Evolutionary conservation across 805 yeast genomes (phyloP).

Genomic region (Lipomyces starkeyi): DNA sequence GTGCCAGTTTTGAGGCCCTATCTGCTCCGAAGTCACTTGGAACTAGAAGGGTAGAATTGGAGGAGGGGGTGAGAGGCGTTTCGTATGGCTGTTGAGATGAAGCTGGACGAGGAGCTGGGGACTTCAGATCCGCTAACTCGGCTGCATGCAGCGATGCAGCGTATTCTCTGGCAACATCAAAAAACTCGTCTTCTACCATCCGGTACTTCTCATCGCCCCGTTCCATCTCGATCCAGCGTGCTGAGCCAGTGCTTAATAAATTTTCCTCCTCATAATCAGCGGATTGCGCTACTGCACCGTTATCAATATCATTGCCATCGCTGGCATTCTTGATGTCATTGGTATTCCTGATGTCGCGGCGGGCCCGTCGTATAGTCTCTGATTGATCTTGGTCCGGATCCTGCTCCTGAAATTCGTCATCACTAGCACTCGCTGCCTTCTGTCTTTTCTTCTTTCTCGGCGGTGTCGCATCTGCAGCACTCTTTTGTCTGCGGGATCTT

Average conservation of each 20-base stretch:
- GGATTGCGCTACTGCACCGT: background rate
- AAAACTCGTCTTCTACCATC: slow-evolving; percentile 35
- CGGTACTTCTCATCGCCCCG: slow-evolving; percentile 25
- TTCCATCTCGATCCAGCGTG: slow-evolving; percentile 10
- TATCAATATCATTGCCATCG: background rate
- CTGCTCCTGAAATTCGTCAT: background rate
- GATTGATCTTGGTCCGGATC: background rate
- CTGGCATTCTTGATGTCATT: background rate
- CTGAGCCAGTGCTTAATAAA: background rate
- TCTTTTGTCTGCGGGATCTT: background rate
- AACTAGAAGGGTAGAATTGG: background rate
- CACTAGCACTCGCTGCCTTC: background rate
- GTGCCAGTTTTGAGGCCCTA: background rate
- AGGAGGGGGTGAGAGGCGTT: background rate
- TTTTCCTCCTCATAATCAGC: background rate
- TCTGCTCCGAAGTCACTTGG: background rate
- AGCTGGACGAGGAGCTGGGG: background rate
- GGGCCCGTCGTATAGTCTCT: background rate
- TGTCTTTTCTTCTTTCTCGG: background rate
- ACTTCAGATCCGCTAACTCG: slow-evolving; percentile 6
- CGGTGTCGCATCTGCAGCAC: background rate
- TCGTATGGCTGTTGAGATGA: background rate
- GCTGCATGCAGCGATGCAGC: slow-evolving; percentile 22
- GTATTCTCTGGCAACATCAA: slow-evolving; percentile 22
- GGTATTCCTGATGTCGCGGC: background rate